Evolutionary conservation across 306 rosid species (phyloP), one percentile per base, ranked within the genome.

Genomic region (Medicago truncatula): DNA sequence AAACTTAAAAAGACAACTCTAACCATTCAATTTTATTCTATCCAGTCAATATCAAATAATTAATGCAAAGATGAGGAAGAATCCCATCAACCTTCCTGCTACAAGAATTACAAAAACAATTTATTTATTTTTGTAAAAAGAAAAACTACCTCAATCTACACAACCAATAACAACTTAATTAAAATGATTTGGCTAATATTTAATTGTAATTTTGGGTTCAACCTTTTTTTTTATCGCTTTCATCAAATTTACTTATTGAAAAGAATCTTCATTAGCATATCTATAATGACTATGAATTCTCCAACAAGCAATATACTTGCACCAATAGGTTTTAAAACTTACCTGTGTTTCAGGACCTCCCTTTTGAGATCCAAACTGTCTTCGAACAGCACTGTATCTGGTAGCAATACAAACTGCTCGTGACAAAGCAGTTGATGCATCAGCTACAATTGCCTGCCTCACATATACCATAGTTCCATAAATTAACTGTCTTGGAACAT

Each of bases 391-490:
- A 83, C 99, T 95, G 69, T 92, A 95, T 83, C 99, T 90, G 21
- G 99, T 95, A 70, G 99, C 97, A 83, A 95, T 95, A 78, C 99
- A 95, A 68, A 92, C 96, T 66, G 97, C 99, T 49, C 97, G 88
- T 6, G 99, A 92, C 85, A 95, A 87, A 70, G 97, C 97, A 81
- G 25, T 41, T 0, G 99, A 92, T 71, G 99, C 99, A 86, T 95
- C 97, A 75, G 86, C 46, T 14, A 95, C 99, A 77, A 95, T 95
- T 18, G 86, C 70, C 79, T 95, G 92, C 57, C 99, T 86, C 82
- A 92, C 97, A 78, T 4, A 87, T 18, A 95, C 97, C 99, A 95
- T 95, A 17, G 97, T 95, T 72, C 97, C 97, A 80, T 95, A 95
- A 77, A 95, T 82, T 76, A 95, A 77, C 82, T 95, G 99, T 62